Conservation (phyloP, 257 asterid species). For the Penstemon davidsonii region DNA sequence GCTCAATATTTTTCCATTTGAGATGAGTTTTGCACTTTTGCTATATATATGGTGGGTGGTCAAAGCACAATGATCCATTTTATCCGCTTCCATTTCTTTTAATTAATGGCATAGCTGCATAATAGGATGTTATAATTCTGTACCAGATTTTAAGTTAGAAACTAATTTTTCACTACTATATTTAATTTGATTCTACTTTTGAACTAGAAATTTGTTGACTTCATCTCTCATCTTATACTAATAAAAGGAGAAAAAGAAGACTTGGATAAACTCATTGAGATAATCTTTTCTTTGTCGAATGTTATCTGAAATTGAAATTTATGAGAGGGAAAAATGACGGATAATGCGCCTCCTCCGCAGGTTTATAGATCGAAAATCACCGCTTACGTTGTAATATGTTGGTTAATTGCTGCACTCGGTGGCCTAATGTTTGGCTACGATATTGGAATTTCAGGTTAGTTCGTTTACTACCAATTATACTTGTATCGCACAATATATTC, state of each 20-base stretch:
- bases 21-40: neutral
- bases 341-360: too few relatives aligned
- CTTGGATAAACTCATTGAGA: neutral
- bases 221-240: neutral
- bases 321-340: too few relatives aligned
- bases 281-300: neutral
- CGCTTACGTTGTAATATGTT: slow-evolving; percentile 40
- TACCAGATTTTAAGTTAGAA: neutral
- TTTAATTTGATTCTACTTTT: neutral
- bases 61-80: neutral
- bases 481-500: too few relatives aligned
- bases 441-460: slow-evolving; percentile 51
- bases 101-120: neutral
- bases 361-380: slow-evolving; percentile 33
- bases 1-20: neutral
- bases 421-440: slow-evolving; percentile 59
- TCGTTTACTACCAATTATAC: too few relatives aligned
- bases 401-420: slow-evolving; percentile 59
- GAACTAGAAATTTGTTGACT: neutral
- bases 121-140: neutral
- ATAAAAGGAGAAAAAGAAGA: too few relatives aligned
- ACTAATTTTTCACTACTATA: neutral
- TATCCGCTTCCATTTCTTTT: neutral
- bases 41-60: neutral
- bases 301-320: neutral